Percentiles rank a stretch among this genome's conserved stretches.
Evolutionary conservation across 208 protist species (phyloP).

Genomic region (Crithidia sp.): DNA sequence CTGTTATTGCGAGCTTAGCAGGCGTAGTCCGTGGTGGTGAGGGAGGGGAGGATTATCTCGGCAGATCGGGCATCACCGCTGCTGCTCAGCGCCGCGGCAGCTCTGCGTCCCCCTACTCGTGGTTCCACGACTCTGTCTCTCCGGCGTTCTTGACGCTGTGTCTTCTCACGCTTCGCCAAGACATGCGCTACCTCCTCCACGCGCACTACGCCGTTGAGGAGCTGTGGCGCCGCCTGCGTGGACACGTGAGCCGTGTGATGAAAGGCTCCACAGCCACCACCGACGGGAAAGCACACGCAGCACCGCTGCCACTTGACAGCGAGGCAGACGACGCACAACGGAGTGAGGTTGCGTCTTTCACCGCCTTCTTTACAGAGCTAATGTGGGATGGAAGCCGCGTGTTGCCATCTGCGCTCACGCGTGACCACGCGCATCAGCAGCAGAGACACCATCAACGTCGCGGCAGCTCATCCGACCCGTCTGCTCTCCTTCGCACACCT

Average conservation of each 20-base stretch:
- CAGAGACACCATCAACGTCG: too few species aligned
- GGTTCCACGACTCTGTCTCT: neutral
- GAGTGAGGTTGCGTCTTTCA: constrained; percentile 21
- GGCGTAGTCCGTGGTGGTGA: too few species aligned
- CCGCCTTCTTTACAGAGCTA: constrained; percentile 20
- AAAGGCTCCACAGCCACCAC: neutral
- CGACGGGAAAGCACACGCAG: neutral
- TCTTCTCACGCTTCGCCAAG: constrained; percentile 26
- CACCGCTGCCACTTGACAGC: too few species aligned
- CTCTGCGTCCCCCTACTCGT: constrained; percentile 19
- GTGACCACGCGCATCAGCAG: too few species aligned
- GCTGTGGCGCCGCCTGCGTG: constrained; percentile 19
- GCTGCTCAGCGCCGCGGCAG: neutral
- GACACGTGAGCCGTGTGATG: neutral
- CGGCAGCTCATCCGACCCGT: too few species aligned
- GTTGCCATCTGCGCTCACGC: constrained; percentile 19
- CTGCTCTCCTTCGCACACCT: neutral
- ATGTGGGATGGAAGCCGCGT: constrained; percentile 18
- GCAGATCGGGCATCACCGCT: too few species aligned
- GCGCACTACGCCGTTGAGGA: constrained; percentile 32
- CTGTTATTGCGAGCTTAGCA: neutral
- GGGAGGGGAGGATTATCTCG: too few species aligned
- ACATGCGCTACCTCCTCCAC: constrained; percentile 27
- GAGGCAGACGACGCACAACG: constrained; percentile 7
- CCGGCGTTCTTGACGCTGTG: constrained; percentile 21